Evolutionary conservation across 2,329 filamentous ascomycete species (phyloP), one percentile per base, ranked within the genome.

Genomic region (Colletotrichum filicis): DNA sequence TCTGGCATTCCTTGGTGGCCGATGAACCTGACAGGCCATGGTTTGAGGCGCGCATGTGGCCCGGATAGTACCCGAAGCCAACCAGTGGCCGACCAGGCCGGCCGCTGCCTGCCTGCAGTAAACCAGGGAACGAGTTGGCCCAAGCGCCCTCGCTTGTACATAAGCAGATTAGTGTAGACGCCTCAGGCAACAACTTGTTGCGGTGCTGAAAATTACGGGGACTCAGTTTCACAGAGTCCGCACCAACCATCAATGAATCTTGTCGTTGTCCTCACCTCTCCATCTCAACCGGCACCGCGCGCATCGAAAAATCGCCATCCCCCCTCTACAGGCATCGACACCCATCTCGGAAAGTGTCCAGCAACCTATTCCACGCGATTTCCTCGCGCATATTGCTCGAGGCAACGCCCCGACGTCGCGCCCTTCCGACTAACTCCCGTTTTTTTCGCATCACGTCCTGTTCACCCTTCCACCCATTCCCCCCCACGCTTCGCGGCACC

Each of bases 231-330:
- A 78, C 76, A 76, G 78, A 63, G 46, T 63, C 83, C 76, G 84
- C 84, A 85, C 83, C 81, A 83, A 81, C 84, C 83, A 82, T 85
- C 84, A 85, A 83, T 78, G 83, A 84, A 86, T 85, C 84, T 85
- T 85, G 84, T 83, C 83, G 84, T 85, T 84, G 77, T 85, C 84
- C 85, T 87, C 85, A 86, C 82, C 79, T 86, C 86, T 80, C 85
- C 84, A 85, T 86, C 84, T 85, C 83, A 84, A 82, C 79, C 79
- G 83, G 84, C 83, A 87, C 84, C 81, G 86, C 88, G 87, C 88
- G 88, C 88, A 90, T 90, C 87, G 77, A 79, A 88, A 88, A 87
- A 88, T 89, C 88, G 85, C 87, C 87, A 86, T 85, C 87, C 86
- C 87, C 83, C 86, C 85, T 86, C 85, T 85, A 85, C 86, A 87